Evolutionary conservation across 139 green algal species (phyloP).

Genomic region (Chlamydomonas sphaeroides): DNA sequence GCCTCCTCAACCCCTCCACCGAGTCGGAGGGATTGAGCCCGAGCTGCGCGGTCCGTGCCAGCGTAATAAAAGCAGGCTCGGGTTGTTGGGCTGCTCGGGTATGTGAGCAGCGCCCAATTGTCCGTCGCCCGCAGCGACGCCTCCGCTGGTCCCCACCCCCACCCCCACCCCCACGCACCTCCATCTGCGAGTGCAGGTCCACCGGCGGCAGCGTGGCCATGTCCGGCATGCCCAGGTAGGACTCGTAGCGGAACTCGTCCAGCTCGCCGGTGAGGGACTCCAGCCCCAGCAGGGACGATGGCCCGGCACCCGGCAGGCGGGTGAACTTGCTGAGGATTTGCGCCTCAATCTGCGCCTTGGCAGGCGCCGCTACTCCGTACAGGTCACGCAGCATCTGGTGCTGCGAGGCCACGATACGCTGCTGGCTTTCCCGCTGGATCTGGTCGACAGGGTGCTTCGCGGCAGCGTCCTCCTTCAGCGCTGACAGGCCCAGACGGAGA

Average conservation of each 20-base stretch:
- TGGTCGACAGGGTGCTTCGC: conserved; percentile 73
- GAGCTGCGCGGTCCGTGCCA: too few species aligned
- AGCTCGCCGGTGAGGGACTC: conserved; percentile 80
- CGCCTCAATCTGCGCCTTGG: conserved; percentile 76
- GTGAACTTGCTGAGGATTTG: conserved; percentile 77
- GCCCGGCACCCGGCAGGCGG: conserved; percentile 71
- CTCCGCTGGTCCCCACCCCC: too few species aligned
- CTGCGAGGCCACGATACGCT: conserved; percentile 5
- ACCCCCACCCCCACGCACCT: too few species aligned
- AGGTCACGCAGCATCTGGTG: conserved; percentile 75
- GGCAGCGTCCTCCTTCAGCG: conserved; percentile 76
- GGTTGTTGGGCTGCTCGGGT: too few species aligned
- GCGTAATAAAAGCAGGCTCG: too few species aligned
- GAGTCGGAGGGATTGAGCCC: too few species aligned
- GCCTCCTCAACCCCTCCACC: too few species aligned
- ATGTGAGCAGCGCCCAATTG: conserved; percentile 38
- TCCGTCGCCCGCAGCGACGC: too few species aligned
- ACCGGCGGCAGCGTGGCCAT: conserved; percentile 48
- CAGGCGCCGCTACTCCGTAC: conserved; percentile 81
- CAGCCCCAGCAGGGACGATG: conserved; percentile 76
- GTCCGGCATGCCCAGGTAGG: conserved; percentile 71
- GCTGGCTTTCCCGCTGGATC: conserved; percentile 66
- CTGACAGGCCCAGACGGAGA: conserved; percentile 73
- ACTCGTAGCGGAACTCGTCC: conserved; percentile 83
- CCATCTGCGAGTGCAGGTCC: conserved; percentile 84